A percentile compares a stretch with the other conserved stretches of the same genome.
Evolutionary conservation across 164 flowering plant species (phyloP).

Genomic region (Protea cynaroides): DNA sequence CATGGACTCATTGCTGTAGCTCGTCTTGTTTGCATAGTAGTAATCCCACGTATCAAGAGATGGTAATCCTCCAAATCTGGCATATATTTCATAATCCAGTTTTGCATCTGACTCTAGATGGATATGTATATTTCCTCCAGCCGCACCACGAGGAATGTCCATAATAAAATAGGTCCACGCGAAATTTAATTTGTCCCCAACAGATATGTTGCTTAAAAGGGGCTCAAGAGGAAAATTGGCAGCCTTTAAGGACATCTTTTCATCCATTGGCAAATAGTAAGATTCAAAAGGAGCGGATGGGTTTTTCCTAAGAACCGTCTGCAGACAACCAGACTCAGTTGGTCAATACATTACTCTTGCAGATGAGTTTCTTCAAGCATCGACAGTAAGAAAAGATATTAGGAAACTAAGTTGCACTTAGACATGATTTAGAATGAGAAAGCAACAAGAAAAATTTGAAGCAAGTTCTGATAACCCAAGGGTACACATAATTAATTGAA

Average conservation of each 20-base stretch:
- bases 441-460: not conserved
- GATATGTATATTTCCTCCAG: slow-evolving; percentile 74
- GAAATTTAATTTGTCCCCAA: slow-evolving; percentile 19
- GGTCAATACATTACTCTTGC: slow-evolving; percentile 27
- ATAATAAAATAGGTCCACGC: slow-evolving; percentile 79
- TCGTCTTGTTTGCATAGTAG: slow-evolving; percentile 55
- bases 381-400: slow-evolving; percentile 11
- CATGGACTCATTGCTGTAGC: slow-evolving; percentile 52
- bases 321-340: slow-evolving; percentile 47
- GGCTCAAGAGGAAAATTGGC: slow-evolving; percentile 60
- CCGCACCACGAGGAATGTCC: slow-evolving; percentile 79
- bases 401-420: not conserved
- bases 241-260: slow-evolving; percentile 28
- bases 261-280: slow-evolving; percentile 56
- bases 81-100: slow-evolving; percentile 57
- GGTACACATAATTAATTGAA: not conserved
- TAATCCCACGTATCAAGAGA: slow-evolving; percentile 62
- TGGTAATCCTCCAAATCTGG: slow-evolving; percentile 74
- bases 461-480: not conserved
- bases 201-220: slow-evolving; percentile 53
- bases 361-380: slow-evolving; percentile 19
- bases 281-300: slow-evolving; percentile 47
- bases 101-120: slow-evolving; percentile 40
- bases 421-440: not conserved
- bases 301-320: slow-evolving; percentile 56